Percentiles rank a stretch among this genome's conserved stretches.
Evolutionary conservation across 2,329 filamentous ascomycete species (phyloP).

Genomic region (Lasiodiplodia theobromae): DNA sequence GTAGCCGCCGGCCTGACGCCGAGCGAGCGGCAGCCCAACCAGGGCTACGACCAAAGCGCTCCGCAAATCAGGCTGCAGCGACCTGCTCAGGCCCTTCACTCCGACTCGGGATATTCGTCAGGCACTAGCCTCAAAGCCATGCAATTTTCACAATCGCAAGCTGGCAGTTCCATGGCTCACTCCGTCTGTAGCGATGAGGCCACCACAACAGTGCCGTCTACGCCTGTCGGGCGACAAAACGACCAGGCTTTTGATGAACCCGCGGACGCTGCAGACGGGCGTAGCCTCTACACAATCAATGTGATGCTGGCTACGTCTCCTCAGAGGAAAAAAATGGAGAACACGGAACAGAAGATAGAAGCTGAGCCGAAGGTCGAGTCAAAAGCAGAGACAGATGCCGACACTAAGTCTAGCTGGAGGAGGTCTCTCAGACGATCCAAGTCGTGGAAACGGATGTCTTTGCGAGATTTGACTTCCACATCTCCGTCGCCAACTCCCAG

Average conservation of each 20-base stretch:
- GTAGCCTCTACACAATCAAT: conserved; percentile 9
- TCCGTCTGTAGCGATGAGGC: neutral
- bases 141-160: neutral
- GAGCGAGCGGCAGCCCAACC: neutral
- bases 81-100: conserved; percentile 33
- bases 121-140: conserved; percentile 38
- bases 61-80: conserved; percentile 14
- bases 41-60: neutral
- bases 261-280: neutral
- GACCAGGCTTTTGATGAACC: neutral
- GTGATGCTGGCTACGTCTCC: neutral
- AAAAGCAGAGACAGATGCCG: conserved; percentile 3
- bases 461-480: neutral
- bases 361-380: neutral
- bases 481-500: conserved; percentile 4
- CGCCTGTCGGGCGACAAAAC: conserved; percentile 1
- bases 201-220: neutral
- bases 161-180: neutral
- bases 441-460: conserved; percentile 24
- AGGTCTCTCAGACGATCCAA: conserved; percentile 20
- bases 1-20: conserved; percentile 32
- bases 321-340: neutral
- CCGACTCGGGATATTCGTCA: conserved; percentile 51
- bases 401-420: neutral
- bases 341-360: neutral